Conservation (phyloP, 2,329 filamentous ascomycete species). For the Hypomyces rosellus region DNA sequence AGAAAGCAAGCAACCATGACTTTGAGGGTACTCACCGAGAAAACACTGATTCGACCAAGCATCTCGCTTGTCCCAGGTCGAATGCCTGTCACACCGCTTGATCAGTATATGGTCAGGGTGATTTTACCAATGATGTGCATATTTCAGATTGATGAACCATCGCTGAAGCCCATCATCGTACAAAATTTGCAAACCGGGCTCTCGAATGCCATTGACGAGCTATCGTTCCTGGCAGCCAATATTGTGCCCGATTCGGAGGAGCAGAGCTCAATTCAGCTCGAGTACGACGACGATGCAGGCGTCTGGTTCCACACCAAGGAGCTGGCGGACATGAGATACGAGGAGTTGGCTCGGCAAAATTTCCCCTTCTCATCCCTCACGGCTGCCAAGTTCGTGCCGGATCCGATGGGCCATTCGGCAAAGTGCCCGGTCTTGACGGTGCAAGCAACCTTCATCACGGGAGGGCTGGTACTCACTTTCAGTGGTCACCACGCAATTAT, state of each 20-base stretch:
- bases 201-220: constrained; percentile 7
- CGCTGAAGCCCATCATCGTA: constrained; percentile 8
- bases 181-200: constrained; percentile 7
- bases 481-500: constrained; percentile 11
- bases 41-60: constrained; percentile 10
- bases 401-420: constrained; percentile 7
- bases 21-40: not conserved
- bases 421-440: constrained; percentile 10
- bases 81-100: constrained; percentile 8
- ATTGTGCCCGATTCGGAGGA: constrained; percentile 2
- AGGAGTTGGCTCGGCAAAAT: constrained; percentile 3
- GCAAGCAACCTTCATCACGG: constrained; percentile 10
- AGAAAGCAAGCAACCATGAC: not conserved
- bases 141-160: constrained; percentile 9
- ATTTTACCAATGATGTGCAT: constrained; percentile 12
- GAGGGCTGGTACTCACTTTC: constrained; percentile 11
- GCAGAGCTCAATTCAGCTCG: constrained; percentile 7
- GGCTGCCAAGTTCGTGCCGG: constrained; percentile 6
- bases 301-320: constrained; percentile 13
- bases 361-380: constrained; percentile 9
- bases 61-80: constrained; percentile 9
- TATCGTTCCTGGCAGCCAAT: constrained; percentile 9
- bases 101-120: constrained; percentile 12
- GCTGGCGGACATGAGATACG: constrained; percentile 6
- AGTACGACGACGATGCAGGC: constrained; percentile 8